Base-by-base conservation (phyloP, 164 flowering plant species). In the Macadamia tetraphylla region DNA sequence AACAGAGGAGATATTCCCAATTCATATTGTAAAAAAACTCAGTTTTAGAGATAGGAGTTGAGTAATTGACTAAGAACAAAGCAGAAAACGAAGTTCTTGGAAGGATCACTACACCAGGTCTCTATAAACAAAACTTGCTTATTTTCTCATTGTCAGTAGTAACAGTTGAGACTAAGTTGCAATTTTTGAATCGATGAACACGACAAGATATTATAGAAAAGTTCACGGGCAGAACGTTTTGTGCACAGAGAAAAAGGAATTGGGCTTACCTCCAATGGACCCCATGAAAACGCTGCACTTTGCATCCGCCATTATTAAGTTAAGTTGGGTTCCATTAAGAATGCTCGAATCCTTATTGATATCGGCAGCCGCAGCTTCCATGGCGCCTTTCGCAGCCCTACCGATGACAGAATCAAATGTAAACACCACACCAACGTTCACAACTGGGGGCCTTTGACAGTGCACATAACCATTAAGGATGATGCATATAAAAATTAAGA, bases 381-480 rank as follows among this genome's bases (percentile, higher is more conserved):
- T 75, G 3, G 96, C 94, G 9, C 78, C 68, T 80, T 81, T 83
- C 5, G 90, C 92, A 35, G 80, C 84, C 76, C 86, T 81, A 13
- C 98, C 98, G 73, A 91, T 88, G 3, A 82, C 87, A 0, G 98
- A 91, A 81, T 88, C 63, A 35, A 68, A 81, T 13, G 90, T 82
- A 29, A 89, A 86, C 64, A 89, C 60, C 9, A 92, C 94, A 29
- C 91, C 98, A 74, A 93, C 62, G 56, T 82, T 89, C 76, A 93
- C 87, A 57, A 62, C 73, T 30, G 61, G 32, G 49, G 87, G 87
- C 49, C 76, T 74, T 67, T 74, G 77, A 68, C 81, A 76, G 32
- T 60, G 9, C 14, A 81, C 82, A 67, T 23, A 52, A 42, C 78
- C 79, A 63, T 15, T 6, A 9, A 81, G 35, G 29, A 71, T 57